phyloP scores from a whole-genome alignment of 768 basidiomycete genomes.

The Tricholoma hemisulphureum region DNA sequence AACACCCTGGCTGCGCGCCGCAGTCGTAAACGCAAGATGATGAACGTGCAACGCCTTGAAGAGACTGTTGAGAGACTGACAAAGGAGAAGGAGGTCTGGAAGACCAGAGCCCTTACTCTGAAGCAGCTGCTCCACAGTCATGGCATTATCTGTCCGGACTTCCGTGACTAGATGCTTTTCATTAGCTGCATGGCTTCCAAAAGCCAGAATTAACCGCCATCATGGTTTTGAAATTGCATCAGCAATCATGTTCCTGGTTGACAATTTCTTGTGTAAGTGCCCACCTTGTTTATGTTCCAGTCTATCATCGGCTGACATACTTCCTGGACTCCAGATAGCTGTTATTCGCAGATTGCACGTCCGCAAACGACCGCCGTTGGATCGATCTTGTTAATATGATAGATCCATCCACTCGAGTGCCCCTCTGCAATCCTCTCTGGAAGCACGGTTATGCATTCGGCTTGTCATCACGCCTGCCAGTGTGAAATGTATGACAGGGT shows the following conservation, averaged over 20 bases:
- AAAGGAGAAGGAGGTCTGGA: slow-evolving; percentile 63
- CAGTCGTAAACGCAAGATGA: slow-evolving; percentile 71
- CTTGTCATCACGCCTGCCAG: no score
- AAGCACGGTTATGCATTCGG: no score
- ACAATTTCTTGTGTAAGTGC: neutral
- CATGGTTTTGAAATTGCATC: neutral
- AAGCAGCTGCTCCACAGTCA: slow-evolving; percentile 56
- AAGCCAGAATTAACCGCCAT: neutral
- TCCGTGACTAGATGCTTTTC: slow-evolving; percentile 31
- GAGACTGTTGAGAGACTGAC: slow-evolving; percentile 49
- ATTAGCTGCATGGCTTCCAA: neutral
- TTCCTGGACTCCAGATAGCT: neutral
- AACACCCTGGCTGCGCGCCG: slow-evolving; percentile 86
- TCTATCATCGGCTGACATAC: neutral
- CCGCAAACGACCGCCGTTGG: neutral
- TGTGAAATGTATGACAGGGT: no score
- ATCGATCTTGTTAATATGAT: neutral
- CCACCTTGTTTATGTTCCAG: neutral
- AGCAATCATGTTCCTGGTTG: neutral
- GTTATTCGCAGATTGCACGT: neutral
- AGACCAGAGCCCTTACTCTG: slow-evolving; percentile 47
- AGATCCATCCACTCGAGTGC: neutral
- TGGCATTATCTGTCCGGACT: slow-evolving; percentile 55
- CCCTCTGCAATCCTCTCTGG: neutral
- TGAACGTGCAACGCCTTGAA: slow-evolving; percentile 67